Base-by-base conservation (phyloP, 257 asterid genomes). In the Solanum infundibuliforme region DNA sequence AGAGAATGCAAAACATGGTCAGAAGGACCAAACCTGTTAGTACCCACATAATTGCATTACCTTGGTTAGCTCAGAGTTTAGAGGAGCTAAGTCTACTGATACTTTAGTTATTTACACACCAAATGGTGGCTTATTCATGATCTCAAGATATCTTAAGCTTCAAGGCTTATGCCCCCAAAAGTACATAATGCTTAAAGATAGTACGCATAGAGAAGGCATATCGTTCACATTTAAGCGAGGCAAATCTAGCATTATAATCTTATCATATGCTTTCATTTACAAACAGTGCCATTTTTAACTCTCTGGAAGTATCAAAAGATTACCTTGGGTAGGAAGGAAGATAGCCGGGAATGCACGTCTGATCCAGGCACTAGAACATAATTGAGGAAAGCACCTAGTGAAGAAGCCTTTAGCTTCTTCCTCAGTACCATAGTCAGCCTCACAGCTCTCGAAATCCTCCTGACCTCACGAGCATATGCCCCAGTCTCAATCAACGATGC, bases 401-500 rank as follows among this genome's bases (percentile, higher is more conserved):
- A 92, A 74, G 98, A 90, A 35, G 94, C 90, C 84, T 90, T 96
- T 25, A 96, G 90, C 91, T 96, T 93, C 92, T 87, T 96, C 91
- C 98, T 92, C 84, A 96, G 88, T 85, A 93, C 94, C 88, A 94
- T 90, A 69, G 99, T 93, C 89, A 93, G 91, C 69, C 98, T 90
- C 88, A 96, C 92, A 31, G 98, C 98, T 89, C 95, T 92, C 73
- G 88, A 87, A 89, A 96, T 93, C 92, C 96, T 93, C 87, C 98
- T 87, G 62, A 94, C 92, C 91, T 96, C 98, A 41, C 97, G 94
- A 18, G 95, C 88, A 88, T 95, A 93, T 41, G 98, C 99, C 32
- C 98, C 99, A 31, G 91, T 92, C 94, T 96, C 99, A 89, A 96
- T 91, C 94, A 95, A 83, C 1, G 93, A 91, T 12, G 95, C 93